Conservation (phyloP, 1,284 basidiomycete species). For the Xanthoconium separans region DNA sequence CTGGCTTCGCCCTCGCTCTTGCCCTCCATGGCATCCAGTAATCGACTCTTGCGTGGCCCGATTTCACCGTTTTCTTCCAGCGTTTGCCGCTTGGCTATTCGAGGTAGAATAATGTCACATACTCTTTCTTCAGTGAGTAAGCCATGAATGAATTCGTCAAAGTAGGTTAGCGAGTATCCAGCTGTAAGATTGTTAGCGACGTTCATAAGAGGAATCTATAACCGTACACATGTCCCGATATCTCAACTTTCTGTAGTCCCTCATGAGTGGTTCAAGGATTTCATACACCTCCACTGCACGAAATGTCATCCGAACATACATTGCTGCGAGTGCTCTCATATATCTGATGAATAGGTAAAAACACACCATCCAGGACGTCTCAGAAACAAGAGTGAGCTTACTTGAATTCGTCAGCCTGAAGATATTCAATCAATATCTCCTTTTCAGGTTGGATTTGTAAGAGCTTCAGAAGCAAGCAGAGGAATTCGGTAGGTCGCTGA, state of each 20-base stretch:
- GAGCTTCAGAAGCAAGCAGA: conserved; percentile 90
- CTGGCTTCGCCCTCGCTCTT: conserved; percentile 52
- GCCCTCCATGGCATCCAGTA: conserved; percentile 82
- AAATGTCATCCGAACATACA: conserved; percentile 97
- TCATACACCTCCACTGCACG: conserved; percentile 88
- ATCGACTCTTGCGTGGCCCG: conserved; percentile 73
- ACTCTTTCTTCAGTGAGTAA: conserved; percentile 89
- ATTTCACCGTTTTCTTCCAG: conserved; percentile 93
- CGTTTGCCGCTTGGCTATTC: conserved; percentile 82
- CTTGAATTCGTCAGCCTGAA: conserved; percentile 98
- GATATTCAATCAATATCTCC: conserved; percentile 93
- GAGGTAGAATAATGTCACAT: conserved; percentile 95
- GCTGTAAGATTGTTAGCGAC: conserved; percentile 40
- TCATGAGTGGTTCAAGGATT: conserved; percentile 89
- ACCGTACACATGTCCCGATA: conserved; percentile 74
- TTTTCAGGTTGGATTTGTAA: conserved; percentile 97
- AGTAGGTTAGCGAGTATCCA: conserved; percentile 81
- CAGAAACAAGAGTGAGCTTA: conserved; percentile 41
- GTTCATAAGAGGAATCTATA: background rate
- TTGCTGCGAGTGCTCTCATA: conserved; percentile 86
- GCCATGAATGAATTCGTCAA: conserved; percentile 92
- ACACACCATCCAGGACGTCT: background rate
- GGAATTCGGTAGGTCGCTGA: conserved; percentile 88
- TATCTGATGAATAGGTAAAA: conserved; percentile 56
- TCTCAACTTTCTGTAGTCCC: conserved; percentile 91